phyloP scores from a whole-genome alignment of 306 rosid species.

The Quercus mongolica region DNA sequence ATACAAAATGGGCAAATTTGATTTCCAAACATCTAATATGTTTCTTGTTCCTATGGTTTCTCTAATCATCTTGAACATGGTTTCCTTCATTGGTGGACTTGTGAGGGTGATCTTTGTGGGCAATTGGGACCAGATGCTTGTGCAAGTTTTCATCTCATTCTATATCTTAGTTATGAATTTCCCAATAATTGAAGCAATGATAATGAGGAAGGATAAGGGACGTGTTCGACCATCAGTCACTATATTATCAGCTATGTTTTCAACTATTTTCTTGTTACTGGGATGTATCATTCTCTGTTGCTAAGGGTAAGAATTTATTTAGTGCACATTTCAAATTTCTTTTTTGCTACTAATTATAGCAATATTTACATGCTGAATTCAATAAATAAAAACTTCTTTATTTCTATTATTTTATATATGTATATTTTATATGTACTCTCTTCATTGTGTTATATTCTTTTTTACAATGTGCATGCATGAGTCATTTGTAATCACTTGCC shows the following conservation, averaged over 20 bases:
- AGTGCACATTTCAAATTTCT: too few species aligned
- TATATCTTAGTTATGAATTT: conserved; percentile 9
- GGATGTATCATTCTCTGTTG: not conserved
- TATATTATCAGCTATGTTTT: conserved; percentile 17
- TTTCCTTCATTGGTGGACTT: conserved; percentile 41
- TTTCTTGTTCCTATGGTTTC: conserved; percentile 57
- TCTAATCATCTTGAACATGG: conserved; percentile 40
- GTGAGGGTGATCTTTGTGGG: conserved; percentile 26
- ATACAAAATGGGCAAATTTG: conserved; percentile 51
- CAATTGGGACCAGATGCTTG: conserved; percentile 29
- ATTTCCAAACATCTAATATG: conserved; percentile 46
- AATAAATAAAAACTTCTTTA: too few species aligned
- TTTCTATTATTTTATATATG: too few species aligned
- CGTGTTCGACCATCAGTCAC: conserved; percentile 26
- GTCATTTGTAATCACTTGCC: too few species aligned
- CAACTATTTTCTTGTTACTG: not conserved
- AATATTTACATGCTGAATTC: too few species aligned
- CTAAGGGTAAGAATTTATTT: not conserved
- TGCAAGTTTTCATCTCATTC: conserved; percentile 30
- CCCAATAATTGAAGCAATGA: conserved; percentile 31
- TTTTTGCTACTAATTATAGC: too few species aligned
- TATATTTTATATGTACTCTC: too few species aligned
- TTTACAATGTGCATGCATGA: too few species aligned
- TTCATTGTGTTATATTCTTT: too few species aligned
- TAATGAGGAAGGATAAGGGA: conserved; percentile 29